Conservation (phyloP, 257 asterid genomes). For the Scutellaria barbata region DNA sequence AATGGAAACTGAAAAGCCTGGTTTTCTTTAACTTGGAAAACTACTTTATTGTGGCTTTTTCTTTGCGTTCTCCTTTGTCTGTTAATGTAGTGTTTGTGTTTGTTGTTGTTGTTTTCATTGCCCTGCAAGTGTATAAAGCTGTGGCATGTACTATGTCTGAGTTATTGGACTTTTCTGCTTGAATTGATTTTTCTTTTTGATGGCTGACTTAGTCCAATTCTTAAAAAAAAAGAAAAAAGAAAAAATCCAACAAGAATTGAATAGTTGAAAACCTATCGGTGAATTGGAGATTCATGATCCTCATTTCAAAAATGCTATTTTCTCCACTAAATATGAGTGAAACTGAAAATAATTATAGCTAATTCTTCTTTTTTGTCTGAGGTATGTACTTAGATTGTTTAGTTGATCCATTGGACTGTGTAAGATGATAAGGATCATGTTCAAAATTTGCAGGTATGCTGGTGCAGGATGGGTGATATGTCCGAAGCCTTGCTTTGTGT, state of each 20-base stretch:
- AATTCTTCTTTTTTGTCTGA: conserved; percentile 12
- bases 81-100: conserved; percentile 15
- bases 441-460: conserved; percentile 68
- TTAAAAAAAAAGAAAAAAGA: background rate
- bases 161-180: background rate
- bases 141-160: background rate
- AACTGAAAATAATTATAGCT: conserved; percentile 10
- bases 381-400: conserved; percentile 18
- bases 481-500: conserved; percentile 80
- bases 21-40: conserved; percentile 12
- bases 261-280: background rate
- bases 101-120: conserved; percentile 14
- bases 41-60: conserved; percentile 19
- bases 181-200: background rate
- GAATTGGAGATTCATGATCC: conserved; percentile 10
- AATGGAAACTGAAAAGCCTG: too few relatives aligned
- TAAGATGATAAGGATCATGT: conserved; percentile 26
- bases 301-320: conserved; percentile 7
- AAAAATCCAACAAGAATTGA: conserved; percentile 7
- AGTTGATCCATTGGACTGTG: conserved; percentile 13
- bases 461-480: conserved; percentile 84
- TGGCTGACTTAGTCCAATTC: background rate
- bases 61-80: conserved; percentile 1
- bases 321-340: background rate
- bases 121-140: conserved; percentile 8